Percentiles rank a stretch among this genome's conserved stretches.
These are phyloP conservation scores for Xylaria sp. DNA, from an alignment of 2,329 filamentous ascomycete genomes.

Conservation along the genomic window DNA sequence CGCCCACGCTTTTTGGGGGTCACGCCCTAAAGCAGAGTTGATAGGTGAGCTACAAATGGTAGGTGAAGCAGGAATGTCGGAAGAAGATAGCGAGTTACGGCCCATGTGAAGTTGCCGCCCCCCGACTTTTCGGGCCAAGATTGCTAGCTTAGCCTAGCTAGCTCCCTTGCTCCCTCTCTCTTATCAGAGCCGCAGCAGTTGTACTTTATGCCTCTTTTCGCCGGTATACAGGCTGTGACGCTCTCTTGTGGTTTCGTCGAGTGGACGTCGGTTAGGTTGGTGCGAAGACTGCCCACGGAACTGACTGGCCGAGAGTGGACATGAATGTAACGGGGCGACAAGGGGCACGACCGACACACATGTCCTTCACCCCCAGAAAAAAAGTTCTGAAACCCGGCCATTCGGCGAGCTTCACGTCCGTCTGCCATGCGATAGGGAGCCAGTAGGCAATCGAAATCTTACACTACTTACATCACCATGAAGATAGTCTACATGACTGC, in stretches of 20 bases:
- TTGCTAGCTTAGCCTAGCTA: neutral
- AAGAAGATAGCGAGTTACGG: conserved; percentile 21
- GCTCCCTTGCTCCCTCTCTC: conserved; percentile 7
- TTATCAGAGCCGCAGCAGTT: conserved; percentile 34
- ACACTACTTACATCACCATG: conserved; percentile 22
- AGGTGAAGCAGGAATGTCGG: conserved; percentile 4
- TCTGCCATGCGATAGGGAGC: conserved; percentile 9
- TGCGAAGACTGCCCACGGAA: neutral
- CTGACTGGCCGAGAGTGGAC: conserved; percentile 3
- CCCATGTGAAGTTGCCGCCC: conserved; percentile 12
- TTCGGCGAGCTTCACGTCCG: conserved; percentile 11
- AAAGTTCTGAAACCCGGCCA: conserved; percentile 18
- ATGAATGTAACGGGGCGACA: conserved; percentile 13
- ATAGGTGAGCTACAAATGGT: conserved; percentile 2
- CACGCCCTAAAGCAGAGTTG: conserved; percentile 13
- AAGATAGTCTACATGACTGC: conserved; percentile 28
- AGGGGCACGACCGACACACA: conserved; percentile 8
- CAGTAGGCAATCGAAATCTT: conserved; percentile 13
- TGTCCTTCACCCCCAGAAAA: conserved; percentile 2
- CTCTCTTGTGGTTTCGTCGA: neutral
- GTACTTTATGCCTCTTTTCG: conserved; percentile 14
- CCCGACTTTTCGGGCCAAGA: conserved; percentile 4
- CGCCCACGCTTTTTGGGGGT: conserved; percentile 26
- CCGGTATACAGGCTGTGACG: conserved; percentile 10
- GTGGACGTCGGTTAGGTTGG: conserved; percentile 8